Evolutionary conservation across 306 rosid species (phyloP).

Genomic region (Dalbergia cochinchinensis): DNA sequence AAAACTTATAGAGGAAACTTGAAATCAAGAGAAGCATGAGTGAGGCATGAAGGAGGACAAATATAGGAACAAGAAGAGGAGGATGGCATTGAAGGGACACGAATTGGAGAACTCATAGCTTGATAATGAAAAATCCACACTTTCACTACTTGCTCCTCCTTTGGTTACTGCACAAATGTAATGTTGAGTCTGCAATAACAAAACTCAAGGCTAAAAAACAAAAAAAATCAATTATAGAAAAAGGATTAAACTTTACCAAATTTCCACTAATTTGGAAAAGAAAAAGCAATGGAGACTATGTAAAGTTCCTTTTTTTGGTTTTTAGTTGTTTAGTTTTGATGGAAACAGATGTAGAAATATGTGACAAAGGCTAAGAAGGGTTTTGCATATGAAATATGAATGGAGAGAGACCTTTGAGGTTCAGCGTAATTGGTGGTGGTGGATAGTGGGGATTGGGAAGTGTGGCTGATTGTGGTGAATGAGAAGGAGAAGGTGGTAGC

Average conservation of each 20-base stretch:
- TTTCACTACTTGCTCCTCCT: conserved; percentile 33
- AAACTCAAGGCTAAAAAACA: conserved; percentile 40
- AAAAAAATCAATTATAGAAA: conserved; percentile 35
- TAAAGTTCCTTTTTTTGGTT: neutral
- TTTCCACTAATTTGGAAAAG: conserved; percentile 41
- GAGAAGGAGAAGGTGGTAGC: too few species aligned
- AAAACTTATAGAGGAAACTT: conserved; percentile 66
- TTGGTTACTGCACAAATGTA: conserved; percentile 31
- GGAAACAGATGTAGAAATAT: neutral
- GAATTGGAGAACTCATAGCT: conserved; percentile 66
- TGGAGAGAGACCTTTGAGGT: conserved; percentile 53
- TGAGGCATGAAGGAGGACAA: conserved; percentile 59
- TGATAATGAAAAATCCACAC: conserved; percentile 3
- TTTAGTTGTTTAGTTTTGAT: conserved; percentile 1
- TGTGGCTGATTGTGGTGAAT: too few species aligned
- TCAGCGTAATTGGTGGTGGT: conserved; percentile 44
- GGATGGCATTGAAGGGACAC: conserved; percentile 52
- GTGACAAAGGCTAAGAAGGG: conserved; percentile 13
- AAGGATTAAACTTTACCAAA: conserved; percentile 43
- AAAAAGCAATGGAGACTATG: conserved; percentile 25
- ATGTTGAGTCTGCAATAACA: conserved; percentile 30
- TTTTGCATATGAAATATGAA: conserved; percentile 48
- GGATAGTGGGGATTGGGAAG: too few species aligned
- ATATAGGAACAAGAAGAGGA: conserved; percentile 61
- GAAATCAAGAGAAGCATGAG: conserved; percentile 63